Evolutionary conservation across 768 basidiomycete species (phyloP).

Genomic region (Multifurca ochricompacta): DNA sequence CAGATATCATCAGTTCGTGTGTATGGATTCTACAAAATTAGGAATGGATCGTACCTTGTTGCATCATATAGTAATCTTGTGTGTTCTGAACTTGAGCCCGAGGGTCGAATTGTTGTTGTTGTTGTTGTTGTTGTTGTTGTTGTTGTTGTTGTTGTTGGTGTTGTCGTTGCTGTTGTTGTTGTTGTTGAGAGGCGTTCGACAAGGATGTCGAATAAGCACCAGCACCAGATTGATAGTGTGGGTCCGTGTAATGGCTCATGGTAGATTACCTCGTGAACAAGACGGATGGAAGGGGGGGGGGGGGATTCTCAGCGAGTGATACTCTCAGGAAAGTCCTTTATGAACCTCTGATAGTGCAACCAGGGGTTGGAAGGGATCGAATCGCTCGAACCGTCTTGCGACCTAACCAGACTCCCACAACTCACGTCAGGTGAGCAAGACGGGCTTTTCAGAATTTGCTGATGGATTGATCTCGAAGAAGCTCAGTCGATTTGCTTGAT

Average conservation of each 20-base stretch:
- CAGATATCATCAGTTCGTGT: too few relatives aligned
- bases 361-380: neutral
- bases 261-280: neutral
- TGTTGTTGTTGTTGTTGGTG: neutral
- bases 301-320: neutral
- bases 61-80: too few relatives aligned
- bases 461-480: slow-evolving; percentile 6
- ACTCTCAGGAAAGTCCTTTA: neutral
- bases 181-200: neutral
- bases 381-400: neutral
- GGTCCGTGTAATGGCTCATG: neutral
- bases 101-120: neutral
- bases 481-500: too few relatives aligned
- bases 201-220: neutral
- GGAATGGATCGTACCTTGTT: neutral
- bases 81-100: neutral
- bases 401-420: slow-evolving; percentile 6
- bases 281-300: neutral
- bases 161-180: too few relatives aligned
- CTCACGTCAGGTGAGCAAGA: neutral
- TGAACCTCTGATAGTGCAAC: neutral
- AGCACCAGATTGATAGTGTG: neutral
- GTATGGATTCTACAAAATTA: too few relatives aligned
- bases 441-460: neutral
- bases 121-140: neutral